phyloP scores from a whole-genome alignment of 2,329 filamentous ascomycete genomes.

The Sarocladium kiliense region DNA sequence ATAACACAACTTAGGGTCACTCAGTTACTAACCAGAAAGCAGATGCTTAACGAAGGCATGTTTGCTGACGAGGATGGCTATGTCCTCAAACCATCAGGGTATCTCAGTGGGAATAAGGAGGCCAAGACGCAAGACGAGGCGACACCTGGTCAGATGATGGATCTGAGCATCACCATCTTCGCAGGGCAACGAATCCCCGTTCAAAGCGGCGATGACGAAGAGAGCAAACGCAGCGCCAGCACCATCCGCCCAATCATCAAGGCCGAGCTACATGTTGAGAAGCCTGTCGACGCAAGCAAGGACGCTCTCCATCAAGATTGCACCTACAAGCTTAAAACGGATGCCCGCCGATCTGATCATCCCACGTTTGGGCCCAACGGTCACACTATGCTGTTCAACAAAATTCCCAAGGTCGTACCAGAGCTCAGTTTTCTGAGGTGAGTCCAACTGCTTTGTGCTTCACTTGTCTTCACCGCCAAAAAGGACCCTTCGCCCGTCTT shows the following conservation, averaged over 20 bases:
- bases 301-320: slow-evolving; percentile 36
- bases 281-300: slow-evolving; percentile 29
- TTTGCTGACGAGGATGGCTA: slow-evolving; percentile 82
- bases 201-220: slow-evolving; percentile 22
- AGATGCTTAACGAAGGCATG: slow-evolving; percentile 94
- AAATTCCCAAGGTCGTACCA: slow-evolving; percentile 56
- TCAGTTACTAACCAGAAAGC: background rate
- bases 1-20: background rate
- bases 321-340: slow-evolving; percentile 56
- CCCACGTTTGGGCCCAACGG: slow-evolving; percentile 56
- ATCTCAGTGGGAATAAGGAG: slow-evolving; percentile 47
- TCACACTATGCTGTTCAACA: slow-evolving; percentile 53
- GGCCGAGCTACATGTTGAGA: slow-evolving; percentile 77
- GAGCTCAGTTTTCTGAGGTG: slow-evolving; percentile 70
- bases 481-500: no score
- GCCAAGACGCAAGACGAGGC: slow-evolving; percentile 38
- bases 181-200: slow-evolving; percentile 65
- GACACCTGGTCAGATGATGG: slow-evolving; percentile 48
- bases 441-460: slow-evolving; percentile 24
- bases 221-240: slow-evolving; percentile 24
- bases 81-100: slow-evolving; percentile 77
- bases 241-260: slow-evolving; percentile 67
- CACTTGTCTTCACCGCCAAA: slow-evolving; percentile 8
- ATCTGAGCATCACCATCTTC: slow-evolving; percentile 67
- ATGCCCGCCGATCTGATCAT: slow-evolving; percentile 50